A percentile compares a stretch with the other conserved stretches of the same genome.
Conservation (phyloP, 768 basidiomycete genomes). For the Tephrocybe sp. region DNA sequence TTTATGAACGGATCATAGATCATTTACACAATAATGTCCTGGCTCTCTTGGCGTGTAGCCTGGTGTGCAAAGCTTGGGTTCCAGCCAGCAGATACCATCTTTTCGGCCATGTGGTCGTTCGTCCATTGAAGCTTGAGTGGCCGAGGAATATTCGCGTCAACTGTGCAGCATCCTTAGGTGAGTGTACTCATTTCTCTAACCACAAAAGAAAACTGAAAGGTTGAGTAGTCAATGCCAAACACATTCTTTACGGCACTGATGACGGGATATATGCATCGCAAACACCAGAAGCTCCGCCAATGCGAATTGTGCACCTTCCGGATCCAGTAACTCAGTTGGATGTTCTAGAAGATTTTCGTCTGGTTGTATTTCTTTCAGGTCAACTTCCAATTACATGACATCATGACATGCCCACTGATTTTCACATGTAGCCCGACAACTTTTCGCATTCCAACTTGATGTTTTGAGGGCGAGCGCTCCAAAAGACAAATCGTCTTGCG, state of each 20-base stretch:
- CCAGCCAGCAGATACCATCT: conserved; percentile 17
- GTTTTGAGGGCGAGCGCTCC: neutral
- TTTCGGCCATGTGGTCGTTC: conserved; percentile 8
- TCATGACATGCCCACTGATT: neutral
- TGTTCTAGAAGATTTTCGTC: conserved; percentile 69
- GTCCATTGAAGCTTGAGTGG: conserved; percentile 4
- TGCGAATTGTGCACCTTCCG: conserved; percentile 4
- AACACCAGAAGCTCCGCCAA: conserved; percentile 3
- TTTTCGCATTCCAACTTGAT: conserved; percentile 9
- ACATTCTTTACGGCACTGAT: conserved; percentile 14
- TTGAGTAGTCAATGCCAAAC: neutral
- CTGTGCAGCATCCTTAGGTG: conserved; percentile 11
- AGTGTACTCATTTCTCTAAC: neutral
- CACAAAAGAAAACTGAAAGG: neutral
- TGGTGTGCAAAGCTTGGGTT: conserved; percentile 24
- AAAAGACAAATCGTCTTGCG: conserved; percentile 8
- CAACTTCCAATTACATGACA: conserved; percentile 2
- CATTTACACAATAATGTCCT: conserved; percentile 9
- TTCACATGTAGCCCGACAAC: conserved; percentile 5
- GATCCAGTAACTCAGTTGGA: conserved; percentile 65
- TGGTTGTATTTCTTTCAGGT: conserved; percentile 76
- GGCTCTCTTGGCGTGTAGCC: conserved; percentile 18
- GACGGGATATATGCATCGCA: conserved; percentile 14
- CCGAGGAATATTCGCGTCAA: conserved; percentile 2
- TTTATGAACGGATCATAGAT: conserved; percentile 15